Base-by-base conservation (phyloP, 352 stramenopile genomes). In the Globisporangium camurandrum region DNA sequence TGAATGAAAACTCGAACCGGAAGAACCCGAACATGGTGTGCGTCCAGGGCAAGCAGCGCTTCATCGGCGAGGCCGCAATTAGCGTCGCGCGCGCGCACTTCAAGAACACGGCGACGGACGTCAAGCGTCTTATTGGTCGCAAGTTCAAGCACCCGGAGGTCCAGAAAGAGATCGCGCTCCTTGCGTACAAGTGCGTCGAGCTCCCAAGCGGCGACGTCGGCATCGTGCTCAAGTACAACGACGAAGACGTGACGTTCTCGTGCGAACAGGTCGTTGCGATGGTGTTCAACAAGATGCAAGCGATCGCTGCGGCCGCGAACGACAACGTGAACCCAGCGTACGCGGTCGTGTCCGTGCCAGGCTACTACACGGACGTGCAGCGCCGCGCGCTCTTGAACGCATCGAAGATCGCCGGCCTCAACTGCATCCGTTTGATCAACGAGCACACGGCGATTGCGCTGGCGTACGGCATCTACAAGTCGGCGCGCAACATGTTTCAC, bases 1-100 rank as follows among this genome's bases (percentile, higher is more conserved):
- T 99, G 30, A 99, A 99, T 85, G 97, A 98, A 63, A 98, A 97
- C 70, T 98, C 93, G 45, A 98, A 99, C 72, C 83, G 97, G 67
- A 96, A 98, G 67, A 99, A 98, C 71, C 93, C 96, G 75, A 92
- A 87, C 64, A 77, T 93, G 62, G 84, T 93, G 37, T 93, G 78
- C 62, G 71, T 93, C 36, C 69, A 88, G 71, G 83, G 76, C 64
- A 95, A 93, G 64, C 82, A 97, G 75, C 79, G 91, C 56, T 97
- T 97, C 67, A 96, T 98, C 61, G 91, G 91, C 57, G 88, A 97
- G 59, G 75, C 78, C 12, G 93, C 89, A 44, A 69, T 94, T 51
- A 90, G 87, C 59, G 85, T 97, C 56, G 73, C 85, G 62, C 77
- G 89, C 49, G 96, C 89, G 56, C 98, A 99, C 75, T 98, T 95